Evolutionary conservation across 768 basidiomycete species (phyloP), one percentile per base, ranked within the genome.

Genomic region (Suillus cothurnatus): DNA sequence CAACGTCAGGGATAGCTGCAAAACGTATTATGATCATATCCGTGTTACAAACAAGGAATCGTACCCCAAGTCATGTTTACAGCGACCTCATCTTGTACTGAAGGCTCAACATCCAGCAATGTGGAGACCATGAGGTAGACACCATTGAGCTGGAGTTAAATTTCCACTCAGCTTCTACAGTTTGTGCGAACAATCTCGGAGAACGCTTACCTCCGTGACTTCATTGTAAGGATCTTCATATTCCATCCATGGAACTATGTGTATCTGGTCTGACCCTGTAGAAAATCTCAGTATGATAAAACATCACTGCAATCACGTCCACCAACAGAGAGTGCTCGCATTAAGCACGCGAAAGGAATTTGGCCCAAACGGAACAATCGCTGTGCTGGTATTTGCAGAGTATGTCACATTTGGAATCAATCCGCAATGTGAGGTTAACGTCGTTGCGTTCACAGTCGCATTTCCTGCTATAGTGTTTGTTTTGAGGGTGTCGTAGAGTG

Each of bases 391-490:
- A 31, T 31, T 53, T 2, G 28, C 28, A 21, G 19, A 31, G 28
- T 53, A 53, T 15, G 61, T 45, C 12, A 61, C 31, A 34, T 61
- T 50, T 4, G 61, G 32, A 50, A 61, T 28, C 41, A 61, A 32
- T 26, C 61, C 61, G 53, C 69, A 70, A 34, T 6, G 57, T 17
- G 69, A 59, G 36, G 58, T 43, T 58, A 70, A 15, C 6, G 61
- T 60, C 36, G 65, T 70, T 17, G 69, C 69, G 52, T 64, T 65
- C 14, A 70, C 69, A 15, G 65, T 64, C 12, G 61, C 57, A 39
- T 63, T 66, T 28, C 69, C 68, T 14, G 32, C 14, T 8, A 56
- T 31, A 6, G 32, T 1, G 61, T 36, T 61, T 23, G 49, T 43
- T 19, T 45, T n/a, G 14, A 45, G 56, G 32, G 69, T 59, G 28